These are phyloP conservation scores for Exophiala mesophila DNA, from an alignment of 2,329 filamentous ascomycete genomes.

Conservation along the genomic window DNA sequence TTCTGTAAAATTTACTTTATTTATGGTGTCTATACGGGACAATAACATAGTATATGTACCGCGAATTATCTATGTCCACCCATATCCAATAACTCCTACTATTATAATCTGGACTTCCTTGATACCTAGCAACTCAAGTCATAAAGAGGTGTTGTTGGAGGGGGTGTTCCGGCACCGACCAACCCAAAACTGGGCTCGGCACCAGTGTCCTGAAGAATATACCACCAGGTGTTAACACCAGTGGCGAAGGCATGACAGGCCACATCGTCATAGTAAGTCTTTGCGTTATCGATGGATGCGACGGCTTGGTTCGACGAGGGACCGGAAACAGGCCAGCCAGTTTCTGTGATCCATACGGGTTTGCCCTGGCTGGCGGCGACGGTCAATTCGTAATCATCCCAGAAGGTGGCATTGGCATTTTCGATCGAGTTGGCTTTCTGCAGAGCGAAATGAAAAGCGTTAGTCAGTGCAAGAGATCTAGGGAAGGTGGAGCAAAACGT, in stretches of 20 bases:
- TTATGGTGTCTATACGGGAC: too few relatives aligned
- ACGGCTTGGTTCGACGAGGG: conserved; percentile 51
- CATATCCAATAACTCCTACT: too few relatives aligned
- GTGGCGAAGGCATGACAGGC: conserved; percentile 50
- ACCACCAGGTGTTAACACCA: conserved; percentile 40
- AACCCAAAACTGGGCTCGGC: conserved; percentile 34
- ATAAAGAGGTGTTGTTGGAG: conserved; percentile 35
- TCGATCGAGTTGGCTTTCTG: conserved; percentile 45
- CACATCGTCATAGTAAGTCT: conserved; percentile 59
- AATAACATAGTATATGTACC: too few relatives aligned
- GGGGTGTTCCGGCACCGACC: conserved; percentile 29
- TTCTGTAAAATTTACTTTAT: too few relatives aligned
- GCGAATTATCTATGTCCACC: too few relatives aligned
- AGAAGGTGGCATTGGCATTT: conserved; percentile 62
- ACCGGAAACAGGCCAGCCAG: conserved; percentile 59
- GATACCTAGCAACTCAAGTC: conserved; percentile 34
- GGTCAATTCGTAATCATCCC: conserved; percentile 59
- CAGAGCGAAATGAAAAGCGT: background rate
- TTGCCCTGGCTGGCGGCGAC: conserved; percentile 53
- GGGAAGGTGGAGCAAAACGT: background rate
- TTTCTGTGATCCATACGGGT: conserved; percentile 60
- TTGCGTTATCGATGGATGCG: conserved; percentile 54
- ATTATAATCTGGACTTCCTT: too few relatives aligned
- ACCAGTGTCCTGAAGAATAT: conserved; percentile 36
- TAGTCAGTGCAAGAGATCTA: background rate